These are phyloP conservation scores for Plasmodium vivax DNA, from an alignment of 169 alveolate species.

Conservation along the genomic window DNA sequence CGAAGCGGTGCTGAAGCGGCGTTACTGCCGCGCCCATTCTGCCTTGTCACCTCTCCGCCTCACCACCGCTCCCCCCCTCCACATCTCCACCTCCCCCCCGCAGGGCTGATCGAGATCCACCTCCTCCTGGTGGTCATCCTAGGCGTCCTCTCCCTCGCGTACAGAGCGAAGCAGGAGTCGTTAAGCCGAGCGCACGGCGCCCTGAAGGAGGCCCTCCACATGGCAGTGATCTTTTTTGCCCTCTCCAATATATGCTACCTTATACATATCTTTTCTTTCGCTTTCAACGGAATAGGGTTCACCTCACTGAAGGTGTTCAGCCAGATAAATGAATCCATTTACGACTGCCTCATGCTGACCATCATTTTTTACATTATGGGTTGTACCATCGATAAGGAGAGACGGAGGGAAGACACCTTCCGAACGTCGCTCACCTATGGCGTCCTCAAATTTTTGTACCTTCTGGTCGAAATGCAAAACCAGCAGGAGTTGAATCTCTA, in stretches of 20 bases:
- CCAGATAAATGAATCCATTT: slow-evolving; percentile 59
- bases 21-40: neutral
- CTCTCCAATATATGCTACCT: slow-evolving; percentile 38
- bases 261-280: slow-evolving; percentile 28
- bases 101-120: slow-evolving; percentile 33
- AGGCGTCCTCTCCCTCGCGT: slow-evolving; percentile 13
- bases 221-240: slow-evolving; percentile 11
- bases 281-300: slow-evolving; percentile 66
- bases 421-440: slow-evolving; percentile 12
- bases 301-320: slow-evolving; percentile 60
- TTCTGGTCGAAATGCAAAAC: slow-evolving; percentile 50
- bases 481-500: slow-evolving; percentile 36
- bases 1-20: neutral
- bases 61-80: no score
- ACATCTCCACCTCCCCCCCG: neutral
- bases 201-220: slow-evolving; percentile 27
- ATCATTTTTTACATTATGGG: slow-evolving; percentile 9
- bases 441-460: slow-evolving; percentile 32
- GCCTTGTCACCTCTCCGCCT: neutral
- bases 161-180: neutral
- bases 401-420: slow-evolving; percentile 28
- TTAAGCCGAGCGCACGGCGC: neutral
- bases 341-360: slow-evolving; percentile 28
- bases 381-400: neutral
- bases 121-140: slow-evolving; percentile 16